Evolutionary conservation across 1,284 basidiomycete species (phyloP).

Genomic region (Pterulicium gracile): DNA sequence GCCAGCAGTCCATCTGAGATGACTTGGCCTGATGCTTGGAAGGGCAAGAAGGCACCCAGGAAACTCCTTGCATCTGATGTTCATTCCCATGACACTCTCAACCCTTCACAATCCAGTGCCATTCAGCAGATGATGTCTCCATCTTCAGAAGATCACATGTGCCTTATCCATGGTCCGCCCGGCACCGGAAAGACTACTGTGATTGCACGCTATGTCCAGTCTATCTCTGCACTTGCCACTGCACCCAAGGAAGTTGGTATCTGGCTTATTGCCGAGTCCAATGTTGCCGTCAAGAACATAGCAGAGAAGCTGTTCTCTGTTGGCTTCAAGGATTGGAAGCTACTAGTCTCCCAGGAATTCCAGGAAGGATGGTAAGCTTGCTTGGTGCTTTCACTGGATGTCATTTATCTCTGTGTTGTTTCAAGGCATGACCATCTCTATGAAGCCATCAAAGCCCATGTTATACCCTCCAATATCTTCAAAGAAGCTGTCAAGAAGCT

Average conservation of each 20-base stretch:
- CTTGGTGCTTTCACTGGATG: constrained; percentile 3
- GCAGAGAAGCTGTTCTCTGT: constrained; percentile 43
- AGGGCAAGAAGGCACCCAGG: constrained; percentile 7
- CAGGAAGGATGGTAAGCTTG: constrained; percentile 45
- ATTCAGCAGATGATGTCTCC: constrained; percentile 40
- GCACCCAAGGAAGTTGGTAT: constrained; percentile 29
- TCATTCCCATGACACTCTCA: constrained; percentile 24
- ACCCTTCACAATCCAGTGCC: constrained; percentile 42
- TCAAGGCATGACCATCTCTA: constrained; percentile 70
- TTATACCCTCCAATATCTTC: constrained; percentile 44
- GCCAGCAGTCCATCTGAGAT: constrained; percentile 18
- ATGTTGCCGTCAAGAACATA: constrained; percentile 59
- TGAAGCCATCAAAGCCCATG: constrained; percentile 23
- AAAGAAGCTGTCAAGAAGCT: constrained; percentile 16
- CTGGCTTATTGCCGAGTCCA: constrained; percentile 63
- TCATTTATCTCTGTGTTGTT: constrained; percentile 2
- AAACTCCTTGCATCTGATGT: constrained; percentile 9
- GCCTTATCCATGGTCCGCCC: constrained; percentile 31
- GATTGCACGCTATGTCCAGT: constrained; percentile 45
- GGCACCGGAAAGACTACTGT: constrained; percentile 55
- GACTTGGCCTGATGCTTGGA: constrained; percentile 33
- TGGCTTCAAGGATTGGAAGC: constrained; percentile 35
- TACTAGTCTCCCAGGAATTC: constrained; percentile 51
- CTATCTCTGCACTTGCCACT: constrained; percentile 19
- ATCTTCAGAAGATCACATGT: constrained; percentile 16